Percentiles rank a stretch among this genome's conserved stretches.
Evolutionary conservation across 208 protist genomes (phyloP).

Genomic region (Trypanosoma avium): DNA sequence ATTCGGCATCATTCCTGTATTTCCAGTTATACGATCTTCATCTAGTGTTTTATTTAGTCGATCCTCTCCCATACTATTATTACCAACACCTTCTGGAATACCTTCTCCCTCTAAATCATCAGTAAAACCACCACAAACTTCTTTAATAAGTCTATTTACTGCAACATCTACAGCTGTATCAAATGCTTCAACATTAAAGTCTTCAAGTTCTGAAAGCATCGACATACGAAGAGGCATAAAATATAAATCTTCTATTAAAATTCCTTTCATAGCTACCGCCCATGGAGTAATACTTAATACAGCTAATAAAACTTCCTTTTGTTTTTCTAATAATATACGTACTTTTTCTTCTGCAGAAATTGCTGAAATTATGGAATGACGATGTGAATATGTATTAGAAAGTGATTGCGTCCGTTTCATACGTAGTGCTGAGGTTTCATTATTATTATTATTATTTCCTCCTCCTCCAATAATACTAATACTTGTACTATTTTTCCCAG

Average conservation of each 20-base stretch:
- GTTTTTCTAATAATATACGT: conserved; percentile 21
- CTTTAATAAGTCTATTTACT: conserved; percentile 32
- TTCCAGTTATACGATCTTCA: no score
- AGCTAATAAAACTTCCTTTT: conserved; percentile 47
- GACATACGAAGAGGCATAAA: conserved; percentile 62
- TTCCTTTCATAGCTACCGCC: conserved; percentile 32
- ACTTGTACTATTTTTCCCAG: no score
- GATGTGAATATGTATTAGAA: background rate
- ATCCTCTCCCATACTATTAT: no score
- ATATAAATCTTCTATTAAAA: conserved; percentile 58
- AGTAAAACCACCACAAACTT: conserved; percentile 15
- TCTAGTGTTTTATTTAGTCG: no score
- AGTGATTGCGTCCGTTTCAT: no score
- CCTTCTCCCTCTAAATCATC: background rate
- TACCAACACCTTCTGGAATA: background rate
- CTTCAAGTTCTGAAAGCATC: conserved; percentile 55
- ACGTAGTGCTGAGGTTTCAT: no score
- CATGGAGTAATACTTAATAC: conserved; percentile 27
- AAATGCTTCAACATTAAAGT: conserved; percentile 45
- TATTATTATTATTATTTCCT: no score
- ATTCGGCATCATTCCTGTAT: no score
- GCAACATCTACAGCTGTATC: conserved; percentile 51
- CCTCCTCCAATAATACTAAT: no score
- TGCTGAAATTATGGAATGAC: background rate
- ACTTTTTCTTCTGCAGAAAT: background rate